These are phyloP conservation scores for Stentor coeruleus DNA, from an alignment of 73 alveolate genomes.

Conservation along the genomic window DNA sequence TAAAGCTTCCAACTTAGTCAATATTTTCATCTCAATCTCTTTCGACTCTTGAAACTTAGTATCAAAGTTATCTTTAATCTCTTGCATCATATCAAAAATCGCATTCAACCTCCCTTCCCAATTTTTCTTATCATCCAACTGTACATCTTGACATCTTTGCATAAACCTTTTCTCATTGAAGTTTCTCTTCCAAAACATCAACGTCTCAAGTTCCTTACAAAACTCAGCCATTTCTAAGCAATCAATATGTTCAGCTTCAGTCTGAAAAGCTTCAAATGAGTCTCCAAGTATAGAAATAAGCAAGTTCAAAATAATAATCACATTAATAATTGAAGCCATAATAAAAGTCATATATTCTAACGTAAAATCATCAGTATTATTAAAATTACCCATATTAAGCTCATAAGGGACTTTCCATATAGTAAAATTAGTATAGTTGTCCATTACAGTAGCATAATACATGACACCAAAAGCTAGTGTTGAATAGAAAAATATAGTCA, in stretches of 20 bases:
- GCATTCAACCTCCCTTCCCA: too few species aligned
- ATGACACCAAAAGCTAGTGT: slow-evolving; percentile 4
- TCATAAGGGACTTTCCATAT: neutral
- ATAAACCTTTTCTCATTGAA: neutral
- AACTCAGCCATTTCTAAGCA: neutral
- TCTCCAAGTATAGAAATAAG: neutral
- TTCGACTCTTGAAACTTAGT: too few species aligned
- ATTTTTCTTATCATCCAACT: too few species aligned
- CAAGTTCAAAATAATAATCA: neutral
- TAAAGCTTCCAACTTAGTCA: too few species aligned
- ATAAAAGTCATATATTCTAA: neutral
- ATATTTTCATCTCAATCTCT: too few species aligned
- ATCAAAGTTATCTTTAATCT: too few species aligned
- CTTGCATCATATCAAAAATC: too few species aligned
- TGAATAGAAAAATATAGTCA: neutral
- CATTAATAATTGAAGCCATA: neutral
- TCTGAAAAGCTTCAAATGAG: neutral
- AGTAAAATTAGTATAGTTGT: neutral
- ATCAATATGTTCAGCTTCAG: neutral
- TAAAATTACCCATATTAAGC: neutral
- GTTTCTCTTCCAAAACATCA: slow-evolving; percentile 1
- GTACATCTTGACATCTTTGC: neutral
- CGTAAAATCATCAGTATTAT: neutral
- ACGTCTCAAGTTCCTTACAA: neutral
- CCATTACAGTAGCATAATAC: neutral